Evolutionary conservation across 306 rosid species (phyloP), one percentile per base, ranked within the genome.

Genomic region (Bauhinia variegata): DNA sequence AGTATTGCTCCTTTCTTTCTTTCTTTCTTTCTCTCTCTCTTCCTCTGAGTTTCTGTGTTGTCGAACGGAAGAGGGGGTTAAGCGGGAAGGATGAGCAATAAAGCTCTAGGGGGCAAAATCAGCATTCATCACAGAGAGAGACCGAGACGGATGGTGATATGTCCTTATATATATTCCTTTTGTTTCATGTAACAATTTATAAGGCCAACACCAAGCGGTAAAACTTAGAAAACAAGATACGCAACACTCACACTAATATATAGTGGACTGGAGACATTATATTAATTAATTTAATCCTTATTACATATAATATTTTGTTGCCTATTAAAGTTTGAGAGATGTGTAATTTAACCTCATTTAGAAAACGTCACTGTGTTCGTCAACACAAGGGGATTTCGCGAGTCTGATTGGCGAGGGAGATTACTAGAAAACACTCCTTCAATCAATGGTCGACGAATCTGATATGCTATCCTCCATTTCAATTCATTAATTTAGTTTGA

Each of bases 51-150:
- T n/a, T 68, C 48, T 72, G 56, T 65, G 79, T 75, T 47, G 75
- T 47, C 82, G 56, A 76, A 71, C 48, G 72, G 69, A 65, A 70
- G 85, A 78, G 89, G 74, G 47, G 74, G 51, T 84, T 82, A 77
- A 81, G 81, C 79, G 84, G 84, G 86, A 78, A 75, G 86, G 82
- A 80, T 67, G 90, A 80, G 82, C 83, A 78, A 64, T 72, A 80
- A 84, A n/a, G n/a, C 41, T 23, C 83, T 86, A 43, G 76, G 83
- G 83, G 91, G 82, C 67, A 74, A 72, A 71, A 75, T 79, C 86
- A 84, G 85, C 87, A 85, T 84, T 81, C 74, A 83, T 74, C 82
- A 39, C 79, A 48, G 80, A 73, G 60, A 83, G 78, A 11, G 76
- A 76, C 66, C 49, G 85, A 38, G 83, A 77, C 71, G 60, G 90